Base-by-base conservation (phyloP, 2,329 filamentous ascomycete species). In the Alternaria triticina region DNA sequence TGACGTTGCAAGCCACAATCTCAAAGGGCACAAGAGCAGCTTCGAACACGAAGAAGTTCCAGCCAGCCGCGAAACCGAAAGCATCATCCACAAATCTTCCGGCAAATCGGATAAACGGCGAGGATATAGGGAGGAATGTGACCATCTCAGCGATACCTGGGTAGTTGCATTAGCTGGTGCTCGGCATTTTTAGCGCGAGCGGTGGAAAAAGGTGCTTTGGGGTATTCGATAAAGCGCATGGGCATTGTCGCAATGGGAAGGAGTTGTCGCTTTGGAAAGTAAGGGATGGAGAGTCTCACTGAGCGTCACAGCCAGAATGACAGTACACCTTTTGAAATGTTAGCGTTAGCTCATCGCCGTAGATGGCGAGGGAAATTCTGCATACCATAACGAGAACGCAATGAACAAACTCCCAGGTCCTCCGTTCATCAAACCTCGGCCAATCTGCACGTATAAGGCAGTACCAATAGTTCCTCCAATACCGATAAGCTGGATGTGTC, bases 101-200 rank as follows among this genome's bases (percentile, higher is more conserved):
- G 5, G 91, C 91, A 71, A 94, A 92, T 25, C 90, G 88, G 74
- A 94, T 91, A 77, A 94, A 94, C 0, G 91, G 90, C 44, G 90
- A 92, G 0, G 90, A 92, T 57, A 94, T 91, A 8, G 91, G 91
- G 3, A 92, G 82, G 67, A 91, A 92, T 0, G 90, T 91, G 8
- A 92, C 90, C 90, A 93, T 92, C 76, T 93, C 91, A 12, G 90
- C 89, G 81, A 91, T 87, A 74, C 81, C 79, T 81, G 66, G 13
- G 36, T 28, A 20, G 47, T 25, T 28, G 12, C 33, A 64, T 77
- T 71, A 74, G 73, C 68, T 58, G 57, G 40, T 43, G 17, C 52
- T 63, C 58, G 44, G 56, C 46, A 58, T 67, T 57, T 1, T 22
- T 43, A 44, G 54, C 22, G 54, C 17, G 15, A 27, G 27, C 28